Base-by-base conservation (phyloP, 2,329 filamentous ascomycete species). In the Fusarium sp. region DNA sequence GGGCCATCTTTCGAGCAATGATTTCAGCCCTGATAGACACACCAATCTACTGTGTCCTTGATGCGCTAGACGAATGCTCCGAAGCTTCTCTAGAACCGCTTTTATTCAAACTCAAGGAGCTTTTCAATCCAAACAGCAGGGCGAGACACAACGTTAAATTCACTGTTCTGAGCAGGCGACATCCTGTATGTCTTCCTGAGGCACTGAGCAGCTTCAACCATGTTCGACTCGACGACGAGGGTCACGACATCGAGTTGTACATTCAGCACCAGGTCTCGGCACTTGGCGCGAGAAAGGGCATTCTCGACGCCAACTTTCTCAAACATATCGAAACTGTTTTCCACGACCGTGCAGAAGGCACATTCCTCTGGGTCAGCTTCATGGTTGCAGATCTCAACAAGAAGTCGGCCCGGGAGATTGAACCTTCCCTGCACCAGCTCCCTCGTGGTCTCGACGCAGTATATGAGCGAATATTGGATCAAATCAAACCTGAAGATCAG, bases 331-430 rank as follows among this genome's bases (percentile, higher is more conserved):
- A n/a, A n/a, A n/a, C n/a, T n/a, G 17, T 22, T 27, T 71, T 73
- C 14, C 35, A 17, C 12, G 30, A 65, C 4, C 60, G 56, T 4
- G 60, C 69, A 4, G 50, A 60, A 25, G 57, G 57, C 2, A 65
- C 71, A 4, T 73, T 73, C 43, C 59, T 71, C 5, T 73, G 71
- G 71, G 69, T 69, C 4, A 71, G 71, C 30, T 67, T 71, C 50
- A 69, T 73, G 71, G 50, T 45, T 2, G 27, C 61, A 15, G 71
- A 73, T 8, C 68, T 73, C 22, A 64, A 67, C 27, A 30, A 22
- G 8, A 69, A 60, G 22, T 15, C 40, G 4, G 10, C 57, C 0
- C 7, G 17, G 4, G 60, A 67, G 43, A 66, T 73, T 14, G 69
- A 71, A 15, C 8, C 20, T 4, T 58, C 60, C 0, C 33, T 69